phyloP scores from a whole-genome alignment of 352 stramenopile genomes.

The Globisporangium polare region DNA sequence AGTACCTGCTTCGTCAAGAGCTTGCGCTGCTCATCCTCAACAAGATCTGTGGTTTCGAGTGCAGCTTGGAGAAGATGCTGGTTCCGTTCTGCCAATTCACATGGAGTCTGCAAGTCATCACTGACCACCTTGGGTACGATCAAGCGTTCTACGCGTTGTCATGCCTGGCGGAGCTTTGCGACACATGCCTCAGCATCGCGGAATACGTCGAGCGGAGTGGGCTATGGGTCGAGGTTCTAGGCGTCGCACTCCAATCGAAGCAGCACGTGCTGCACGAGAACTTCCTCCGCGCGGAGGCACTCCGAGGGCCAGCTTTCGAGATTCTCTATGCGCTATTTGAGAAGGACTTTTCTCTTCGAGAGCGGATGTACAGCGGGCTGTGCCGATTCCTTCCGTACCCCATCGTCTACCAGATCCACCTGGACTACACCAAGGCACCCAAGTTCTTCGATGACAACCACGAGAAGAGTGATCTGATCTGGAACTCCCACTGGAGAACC shows the following conservation, averaged over 20 bases:
- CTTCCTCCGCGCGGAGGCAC: slow-evolving; percentile 67
- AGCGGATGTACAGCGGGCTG: slow-evolving; percentile 71
- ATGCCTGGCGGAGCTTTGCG: slow-evolving; percentile 72
- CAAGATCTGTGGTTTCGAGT: slow-evolving; percentile 76
- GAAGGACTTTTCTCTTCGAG: slow-evolving; percentile 62
- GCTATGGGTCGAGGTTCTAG: slow-evolving; percentile 76
- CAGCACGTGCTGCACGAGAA: slow-evolving; percentile 82
- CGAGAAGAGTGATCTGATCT: slow-evolving; percentile 81
- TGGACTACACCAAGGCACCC: slow-evolving; percentile 63
- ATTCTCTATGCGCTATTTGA: slow-evolving; percentile 72
- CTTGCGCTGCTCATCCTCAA: slow-evolving; percentile 72
- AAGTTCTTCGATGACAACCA: slow-evolving; percentile 84
- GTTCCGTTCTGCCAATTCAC: slow-evolving; percentile 74
- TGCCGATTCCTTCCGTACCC: slow-evolving; percentile 77
- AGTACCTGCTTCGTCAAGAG: slow-evolving; percentile 76
- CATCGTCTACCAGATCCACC: slow-evolving; percentile 79
- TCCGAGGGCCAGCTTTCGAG: slow-evolving; percentile 77
- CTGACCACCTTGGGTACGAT: slow-evolving; percentile 75
- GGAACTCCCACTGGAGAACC: slow-evolving; percentile 73
- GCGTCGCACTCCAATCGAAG: slow-evolving; percentile 70
- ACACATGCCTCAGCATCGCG: slow-evolving; percentile 68
- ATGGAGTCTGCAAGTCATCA: slow-evolving; percentile 80
- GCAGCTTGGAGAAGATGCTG: slow-evolving; percentile 66
- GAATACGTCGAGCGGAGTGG: slow-evolving; percentile 73
- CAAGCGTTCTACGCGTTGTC: slow-evolving; percentile 76